These are phyloP conservation scores for Saturnispora hagleri DNA, from an alignment of 805 yeast genomes.

Conservation along the genomic window DNA sequence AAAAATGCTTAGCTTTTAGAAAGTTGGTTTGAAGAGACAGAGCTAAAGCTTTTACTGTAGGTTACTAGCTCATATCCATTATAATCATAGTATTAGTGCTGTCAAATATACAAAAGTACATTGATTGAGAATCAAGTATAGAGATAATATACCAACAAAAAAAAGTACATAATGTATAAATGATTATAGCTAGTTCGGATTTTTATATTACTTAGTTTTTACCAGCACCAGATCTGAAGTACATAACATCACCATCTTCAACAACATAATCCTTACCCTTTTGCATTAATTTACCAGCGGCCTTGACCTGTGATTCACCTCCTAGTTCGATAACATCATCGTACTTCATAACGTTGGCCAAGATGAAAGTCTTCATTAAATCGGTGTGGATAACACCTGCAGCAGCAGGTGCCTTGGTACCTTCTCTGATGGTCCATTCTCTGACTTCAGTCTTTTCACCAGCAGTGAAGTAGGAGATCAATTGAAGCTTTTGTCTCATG, in stretches of 20 bases:
- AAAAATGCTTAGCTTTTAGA: background rate
- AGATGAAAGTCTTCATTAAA: constrained; percentile 68
- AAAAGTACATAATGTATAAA: background rate
- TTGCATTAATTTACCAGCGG: constrained; percentile 49
- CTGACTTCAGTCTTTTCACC: constrained; percentile 70
- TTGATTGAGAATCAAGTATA: background rate
- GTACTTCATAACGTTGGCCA: constrained; percentile 66
- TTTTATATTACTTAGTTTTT: constrained; percentile 27
- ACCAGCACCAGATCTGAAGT: constrained; percentile 66
- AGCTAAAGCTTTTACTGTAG: too few relatives aligned
- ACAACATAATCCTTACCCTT: constrained; percentile 73
- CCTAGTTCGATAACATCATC: constrained; percentile 48
- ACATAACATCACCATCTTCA: constrained; percentile 76
- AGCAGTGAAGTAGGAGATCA: constrained; percentile 81
- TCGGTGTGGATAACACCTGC: constrained; percentile 89
- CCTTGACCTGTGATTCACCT: constrained; percentile 41
- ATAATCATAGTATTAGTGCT: too few relatives aligned
- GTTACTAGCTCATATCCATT: too few relatives aligned
- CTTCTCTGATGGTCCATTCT: constrained; percentile 79
- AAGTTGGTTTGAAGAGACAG: background rate
- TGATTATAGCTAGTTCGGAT: background rate
- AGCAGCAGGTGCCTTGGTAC: constrained; percentile 77
- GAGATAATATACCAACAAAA: background rate
- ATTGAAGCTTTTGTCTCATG: constrained; percentile 58
- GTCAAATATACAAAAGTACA: background rate